Evolutionary conservation across 805 yeast genomes (phyloP), one percentile per base, ranked within the genome.

Genomic region (Nakazawaea siamensis): DNA sequence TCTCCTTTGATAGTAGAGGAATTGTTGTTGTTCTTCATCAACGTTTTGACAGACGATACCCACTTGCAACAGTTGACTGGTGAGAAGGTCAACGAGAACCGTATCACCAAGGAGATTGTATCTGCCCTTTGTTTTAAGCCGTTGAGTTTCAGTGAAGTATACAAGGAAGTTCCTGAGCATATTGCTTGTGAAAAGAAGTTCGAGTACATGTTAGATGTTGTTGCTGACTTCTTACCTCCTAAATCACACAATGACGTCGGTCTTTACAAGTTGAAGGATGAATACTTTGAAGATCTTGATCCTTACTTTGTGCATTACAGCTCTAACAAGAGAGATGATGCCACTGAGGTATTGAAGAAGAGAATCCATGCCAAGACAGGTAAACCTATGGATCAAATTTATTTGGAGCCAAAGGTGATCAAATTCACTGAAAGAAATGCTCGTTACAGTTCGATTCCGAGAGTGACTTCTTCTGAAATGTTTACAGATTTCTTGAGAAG

Each of bases 271-370:
- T 64, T 92, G 40, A 86, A 82, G 48, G 66, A 70, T 3, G 67
- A 74, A 33, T 58, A 60, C 19, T 65, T 58, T 37, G 62, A 60
- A 2, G 59, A 67, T 18, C 70, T 88, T 28, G 92, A 90, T 52
- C 95, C 97, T 0, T 88, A 74, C 49, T 90, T 80, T 50, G 66
- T 83, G 39, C 87, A 86, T 46, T 81, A 80, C 46, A 64, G 81
- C 0, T 60, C 90, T 0, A 86, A 86, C 45, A 77, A 76, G 35
- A 71, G 90, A 36, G 96, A 86, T 37, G 96, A 86, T 40, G 90
- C 94, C 5, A 80, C 82, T 37, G 69, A 67, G 29, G 57, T 75
- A 4, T 57, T 83, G 20, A 76, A 78, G 45, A 71, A 69, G 23
- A 51, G 69, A 18, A 53, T 68, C 27, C 64, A 70, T 8, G 58